phyloP scores from a whole-genome alignment of 2,329 filamentous ascomycete genomes.

The Xylaria sp. region DNA sequence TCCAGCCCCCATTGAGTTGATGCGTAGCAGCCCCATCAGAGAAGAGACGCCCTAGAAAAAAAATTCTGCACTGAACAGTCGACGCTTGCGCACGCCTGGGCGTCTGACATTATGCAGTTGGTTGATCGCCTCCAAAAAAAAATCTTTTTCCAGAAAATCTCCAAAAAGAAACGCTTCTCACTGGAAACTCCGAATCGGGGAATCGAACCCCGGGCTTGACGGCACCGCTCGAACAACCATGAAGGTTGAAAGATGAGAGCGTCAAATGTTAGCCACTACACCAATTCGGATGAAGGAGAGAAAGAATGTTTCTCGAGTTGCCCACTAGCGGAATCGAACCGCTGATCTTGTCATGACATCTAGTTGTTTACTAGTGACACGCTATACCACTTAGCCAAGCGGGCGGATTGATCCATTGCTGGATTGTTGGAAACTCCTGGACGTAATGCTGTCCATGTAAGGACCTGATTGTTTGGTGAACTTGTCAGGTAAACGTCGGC shows the following conservation, averaged over 20 bases:
- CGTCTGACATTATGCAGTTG: too few relatives aligned
- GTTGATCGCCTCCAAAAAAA: background rate
- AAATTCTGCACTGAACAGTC: too few relatives aligned
- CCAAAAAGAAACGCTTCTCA: background rate
- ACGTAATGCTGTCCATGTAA: background rate
- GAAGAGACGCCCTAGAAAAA: too few relatives aligned
- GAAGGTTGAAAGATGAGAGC: conserved; percentile 25
- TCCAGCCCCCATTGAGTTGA: too few relatives aligned
- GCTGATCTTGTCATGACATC: conserved; percentile 14
- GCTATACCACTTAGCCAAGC: conserved; percentile 18
- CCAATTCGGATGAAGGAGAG: conserved; percentile 28
- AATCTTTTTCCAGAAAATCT: background rate
- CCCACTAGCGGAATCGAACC: conserved; percentile 17
- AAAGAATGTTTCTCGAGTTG: background rate
- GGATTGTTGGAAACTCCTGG: background rate
- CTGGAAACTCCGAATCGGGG: conserved; percentile 25
- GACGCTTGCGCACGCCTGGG: too few relatives aligned
- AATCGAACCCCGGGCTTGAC: conserved; percentile 29
- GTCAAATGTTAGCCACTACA: conserved; percentile 34
- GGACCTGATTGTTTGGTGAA: too few relatives aligned
- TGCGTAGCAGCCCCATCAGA: too few relatives aligned
- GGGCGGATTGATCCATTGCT: background rate
- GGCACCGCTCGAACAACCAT: background rate
- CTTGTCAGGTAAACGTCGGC: too few relatives aligned
- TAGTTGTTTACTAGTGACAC: conserved; percentile 14